A percentile compares a stretch with the other conserved stretches of the same genome.
Evolutionary conservation across 2,329 filamentous ascomycete species (phyloP).

Genomic region (Exophiala bonariae): DNA sequence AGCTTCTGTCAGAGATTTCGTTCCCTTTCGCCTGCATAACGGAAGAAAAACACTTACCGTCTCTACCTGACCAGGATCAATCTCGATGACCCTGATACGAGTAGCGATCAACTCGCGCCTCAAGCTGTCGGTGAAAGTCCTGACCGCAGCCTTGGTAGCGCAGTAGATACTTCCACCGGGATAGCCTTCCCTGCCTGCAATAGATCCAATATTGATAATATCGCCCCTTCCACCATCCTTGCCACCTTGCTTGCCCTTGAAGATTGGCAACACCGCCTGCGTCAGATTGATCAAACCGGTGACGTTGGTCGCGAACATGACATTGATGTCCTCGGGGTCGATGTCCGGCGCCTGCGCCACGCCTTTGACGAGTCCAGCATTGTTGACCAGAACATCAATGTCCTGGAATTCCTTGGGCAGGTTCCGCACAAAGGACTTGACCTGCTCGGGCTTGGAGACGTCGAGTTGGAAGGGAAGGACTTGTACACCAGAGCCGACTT

Average conservation of each 20-base stretch:
- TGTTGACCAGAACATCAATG: conserved; percentile 90
- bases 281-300: conserved; percentile 96
- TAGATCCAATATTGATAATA: conserved; percentile 92
- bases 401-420: conserved; percentile 81
- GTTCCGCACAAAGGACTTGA: conserved; percentile 68
- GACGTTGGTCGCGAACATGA: conserved; percentile 93
- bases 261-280: conserved; percentile 81
- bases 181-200: conserved; percentile 87
- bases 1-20: not conserved
- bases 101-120: conserved; percentile 80
- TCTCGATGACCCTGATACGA: conserved; percentile 78
- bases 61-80: conserved; percentile 92
- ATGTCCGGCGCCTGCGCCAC: conserved; percentile 85
- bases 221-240: conserved; percentile 75
- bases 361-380: conserved; percentile 89
- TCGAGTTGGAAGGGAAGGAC: conserved; percentile 83
- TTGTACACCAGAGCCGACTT: conserved; percentile 77
- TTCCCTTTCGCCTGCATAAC: too few species aligned
- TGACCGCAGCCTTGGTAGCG: conserved; percentile 85
- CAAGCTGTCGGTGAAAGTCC: conserved; percentile 79
- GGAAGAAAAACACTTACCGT: conserved; percentile 58
- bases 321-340: conserved; percentile 73
- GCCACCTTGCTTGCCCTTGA: conserved; percentile 57
- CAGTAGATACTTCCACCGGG: conserved; percentile 88
- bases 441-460: conserved; percentile 75